Base-by-base conservation (phyloP, 768 basidiomycete species). In the Pluteus cervinus region DNA sequence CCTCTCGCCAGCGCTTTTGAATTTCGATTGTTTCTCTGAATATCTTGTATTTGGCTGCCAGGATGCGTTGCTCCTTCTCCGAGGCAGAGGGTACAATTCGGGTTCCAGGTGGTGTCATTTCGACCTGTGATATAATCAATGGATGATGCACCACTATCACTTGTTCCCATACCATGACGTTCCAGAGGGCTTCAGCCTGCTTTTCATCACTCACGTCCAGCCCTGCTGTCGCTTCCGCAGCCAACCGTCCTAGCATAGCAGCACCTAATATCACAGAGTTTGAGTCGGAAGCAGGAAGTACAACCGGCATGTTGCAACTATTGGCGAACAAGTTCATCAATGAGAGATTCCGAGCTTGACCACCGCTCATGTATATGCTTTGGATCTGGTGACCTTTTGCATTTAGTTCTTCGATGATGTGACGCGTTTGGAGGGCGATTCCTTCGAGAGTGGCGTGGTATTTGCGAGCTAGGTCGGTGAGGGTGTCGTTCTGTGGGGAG, bases 361-460 rank as follows among this genome's bases (percentile, higher is more conserved):
- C 86, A 24, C 93, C 92, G 36, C 81, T 86, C 76, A 98, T 85
- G 66, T 89, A 96, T 52, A 99, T 81, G 21, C 79, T 75, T 34
- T 73, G 71, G 50, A 99, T 81, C 14, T 67, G 53, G 60, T 98
- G 94, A 0, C 93, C 94, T 17, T 79, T 73, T 20, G 54, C 56
- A 61, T 97, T 94, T 71, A 98, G 83, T 43, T 77, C 75, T 51
- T 92, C 87, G 42, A 98, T 68, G 58, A 99, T 98, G 59, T 96
- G 92, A 8, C 87, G 73, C 21, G 91, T 96, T 59, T 97, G 93
- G 16, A 96, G 76, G 11, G 91, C 86, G 57, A 99, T 93, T 14
- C 91, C 79, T 63, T 96, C 88, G 31, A 97, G 77, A 0, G 92
- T 85, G 39, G 90, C 76, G 51, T 90, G 80, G 65, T 94, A 97